Evolutionary conservation across 805 yeast genomes (phyloP).

Genomic region (Wickerhamomyces kurtzmanii): DNA sequence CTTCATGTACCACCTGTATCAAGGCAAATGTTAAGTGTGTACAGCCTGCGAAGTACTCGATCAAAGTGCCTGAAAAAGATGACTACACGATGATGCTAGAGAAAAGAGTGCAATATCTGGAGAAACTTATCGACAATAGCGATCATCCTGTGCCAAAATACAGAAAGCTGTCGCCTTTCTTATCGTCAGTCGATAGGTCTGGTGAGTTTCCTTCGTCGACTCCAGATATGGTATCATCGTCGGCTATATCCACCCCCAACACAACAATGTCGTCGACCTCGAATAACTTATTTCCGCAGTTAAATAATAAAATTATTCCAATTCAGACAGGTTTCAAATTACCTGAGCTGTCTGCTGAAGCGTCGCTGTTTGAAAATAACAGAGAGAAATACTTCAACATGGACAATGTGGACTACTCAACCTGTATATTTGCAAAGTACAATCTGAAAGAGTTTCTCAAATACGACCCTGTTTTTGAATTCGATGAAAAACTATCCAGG

Average conservation of each 20-base stretch:
- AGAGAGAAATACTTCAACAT: slow-evolving; percentile 8
- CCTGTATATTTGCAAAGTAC: slow-evolving; percentile 34
- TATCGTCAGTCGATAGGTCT: no score
- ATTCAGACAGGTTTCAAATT: slow-evolving; percentile 7
- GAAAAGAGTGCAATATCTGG: slow-evolving; percentile 41
- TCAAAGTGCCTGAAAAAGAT: slow-evolving; percentile 34
- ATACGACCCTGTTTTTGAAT: slow-evolving; percentile 40
- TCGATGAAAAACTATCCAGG: slow-evolving; percentile 38
- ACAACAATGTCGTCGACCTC: background rate
- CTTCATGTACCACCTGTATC: slow-evolving; percentile 57
- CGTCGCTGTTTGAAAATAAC: slow-evolving; percentile 1
- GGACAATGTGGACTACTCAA: slow-evolving; percentile 27
- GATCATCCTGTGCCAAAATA: slow-evolving; percentile 20
- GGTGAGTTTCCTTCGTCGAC: no score
- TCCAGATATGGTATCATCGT: background rate
- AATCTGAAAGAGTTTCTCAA: slow-evolving; percentile 34
- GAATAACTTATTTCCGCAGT: no score
- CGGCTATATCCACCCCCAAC: background rate
- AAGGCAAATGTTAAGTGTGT: slow-evolving; percentile 54
- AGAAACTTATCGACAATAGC: slow-evolving; percentile 22
- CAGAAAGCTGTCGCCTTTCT: slow-evolving; percentile 26
- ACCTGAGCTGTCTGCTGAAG: slow-evolving; percentile 5
- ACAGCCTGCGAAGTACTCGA: slow-evolving; percentile 52
- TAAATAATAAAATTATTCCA: slow-evolving; percentile 5
- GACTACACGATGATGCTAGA: slow-evolving; percentile 51